These are phyloP conservation scores for Pseudogymnoascus sp. DNA, from an alignment of 2,329 filamentous ascomycete genomes.

Conservation along the genomic window DNA sequence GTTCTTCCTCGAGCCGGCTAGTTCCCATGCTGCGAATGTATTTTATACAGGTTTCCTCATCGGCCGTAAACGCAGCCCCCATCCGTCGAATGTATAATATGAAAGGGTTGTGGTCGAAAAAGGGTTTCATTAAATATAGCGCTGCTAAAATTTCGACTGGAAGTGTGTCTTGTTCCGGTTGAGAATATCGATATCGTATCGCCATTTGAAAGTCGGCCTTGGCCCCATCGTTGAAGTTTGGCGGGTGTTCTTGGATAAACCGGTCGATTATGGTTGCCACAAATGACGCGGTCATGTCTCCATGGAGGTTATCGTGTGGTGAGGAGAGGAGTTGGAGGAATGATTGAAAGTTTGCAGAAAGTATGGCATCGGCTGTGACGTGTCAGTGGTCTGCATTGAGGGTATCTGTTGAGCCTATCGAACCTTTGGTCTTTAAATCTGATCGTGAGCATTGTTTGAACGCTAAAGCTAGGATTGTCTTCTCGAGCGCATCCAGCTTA, in stretches of 20 bases:
- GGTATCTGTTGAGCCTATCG: constrained; percentile 17
- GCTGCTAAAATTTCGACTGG: constrained; percentile 65
- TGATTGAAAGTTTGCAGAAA: constrained; percentile 69
- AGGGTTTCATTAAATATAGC: constrained; percentile 60
- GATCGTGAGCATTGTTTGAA: constrained; percentile 76
- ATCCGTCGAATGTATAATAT: constrained; percentile 64
- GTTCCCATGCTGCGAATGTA: constrained; percentile 47
- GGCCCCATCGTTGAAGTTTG: constrained; percentile 71
- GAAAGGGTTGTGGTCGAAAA: constrained; percentile 53
- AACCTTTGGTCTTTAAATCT: constrained; percentile 87
- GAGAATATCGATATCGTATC: constrained; percentile 58
- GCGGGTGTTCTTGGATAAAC: constrained; percentile 78
- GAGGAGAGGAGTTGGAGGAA: constrained; percentile 72
- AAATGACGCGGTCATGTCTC: constrained; percentile 61
- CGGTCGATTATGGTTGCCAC: constrained; percentile 77
- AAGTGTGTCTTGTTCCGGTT: constrained; percentile 61
- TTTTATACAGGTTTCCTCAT: constrained; percentile 57
- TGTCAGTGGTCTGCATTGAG: constrained; percentile 12
- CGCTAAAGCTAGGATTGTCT: constrained; percentile 79
- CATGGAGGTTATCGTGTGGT: constrained; percentile 54
- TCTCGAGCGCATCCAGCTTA: constrained; percentile 80
- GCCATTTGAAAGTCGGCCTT: constrained; percentile 60
- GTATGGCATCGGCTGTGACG: constrained; percentile 72
- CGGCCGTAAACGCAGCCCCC: constrained; percentile 68
- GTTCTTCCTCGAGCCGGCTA: constrained; percentile 67